Evolutionary conservation across 2,329 filamentous ascomycete genomes (phyloP), one percentile per base, ranked within the genome.

Genomic region (Grosmannia clavigera): DNA sequence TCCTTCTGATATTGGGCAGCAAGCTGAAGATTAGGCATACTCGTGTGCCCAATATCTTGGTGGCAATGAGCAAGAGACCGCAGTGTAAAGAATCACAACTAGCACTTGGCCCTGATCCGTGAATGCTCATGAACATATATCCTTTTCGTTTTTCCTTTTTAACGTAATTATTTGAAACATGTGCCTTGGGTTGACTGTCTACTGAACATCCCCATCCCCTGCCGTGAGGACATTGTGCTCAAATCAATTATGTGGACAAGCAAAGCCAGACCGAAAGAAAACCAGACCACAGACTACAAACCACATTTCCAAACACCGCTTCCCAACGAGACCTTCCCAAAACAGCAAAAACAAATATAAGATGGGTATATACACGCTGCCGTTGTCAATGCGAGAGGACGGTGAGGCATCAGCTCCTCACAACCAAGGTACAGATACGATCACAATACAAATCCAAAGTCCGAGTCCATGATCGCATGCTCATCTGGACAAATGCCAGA

Each of bases 341-440:
- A 29, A n/a, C 25, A 50, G n/a, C 6, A 27, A 53, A 50, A 51
- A 40, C 52, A 22, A 50, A 51, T 31, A 59, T 27, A 55, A 56
- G 54, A 43, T 56, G 53, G 58, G 53, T 57, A 60, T 57, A 60
- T 56, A 60, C 54, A 60, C n/a, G 57, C 57, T 58, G 57, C 29
- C 53, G 43, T 56, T 51, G 29, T n/a, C 48, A 27, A 46, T 55
- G 27, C 27, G 50, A 31, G 16, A 46, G 12, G 58, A 43, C 38
- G 29, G 29, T 38, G 48, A 53, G 51, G 57, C 38, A 53, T 59
- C 50, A 27, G 40, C 38, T 43, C 51, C 51, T 31, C 25, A 27
- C 29, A 52, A 35, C 29, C 57, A 48, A 19, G 35, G 50, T 46
- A 43, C 46, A 40, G 56, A 58, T 40, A 51, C 27, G 56, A 35